These are phyloP conservation scores for Acacia acuminata DNA, from an alignment of 306 rosid species.

Conservation along the genomic window DNA sequence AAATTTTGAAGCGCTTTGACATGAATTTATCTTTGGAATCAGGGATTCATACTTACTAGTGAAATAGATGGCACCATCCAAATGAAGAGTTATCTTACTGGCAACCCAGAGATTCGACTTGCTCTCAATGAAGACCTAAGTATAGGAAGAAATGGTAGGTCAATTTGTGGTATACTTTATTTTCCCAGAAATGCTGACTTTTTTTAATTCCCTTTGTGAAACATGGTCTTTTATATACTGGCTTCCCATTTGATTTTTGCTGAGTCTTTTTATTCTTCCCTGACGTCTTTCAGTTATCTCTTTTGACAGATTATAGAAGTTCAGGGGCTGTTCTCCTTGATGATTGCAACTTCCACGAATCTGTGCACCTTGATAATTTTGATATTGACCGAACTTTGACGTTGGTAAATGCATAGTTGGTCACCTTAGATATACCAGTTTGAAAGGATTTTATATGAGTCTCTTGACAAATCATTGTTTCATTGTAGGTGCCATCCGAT, in stretches of 20 bases:
- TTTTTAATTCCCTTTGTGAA: neutral
- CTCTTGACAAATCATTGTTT: constrained; percentile 25
- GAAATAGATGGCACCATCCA: constrained; percentile 98
- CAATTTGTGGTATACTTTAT: constrained; percentile 40
- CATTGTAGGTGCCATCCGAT: constrained; percentile 76
- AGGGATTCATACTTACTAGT: constrained; percentile 92
- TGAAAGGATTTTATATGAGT: constrained; percentile 4
- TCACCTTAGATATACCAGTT: neutral
- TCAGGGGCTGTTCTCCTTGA: constrained; percentile 82
- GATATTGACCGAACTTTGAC: constrained; percentile 74
- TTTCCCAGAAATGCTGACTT: neutral
- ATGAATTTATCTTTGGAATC: constrained; percentile 38
- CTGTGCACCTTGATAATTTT: constrained; percentile 86
- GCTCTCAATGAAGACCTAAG: constrained; percentile 90
- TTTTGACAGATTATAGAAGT: constrained; percentile 69
- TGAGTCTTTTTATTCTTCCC: constrained; percentile 13
- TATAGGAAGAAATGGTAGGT: constrained; percentile 75
- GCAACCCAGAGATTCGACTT: constrained; percentile 92
- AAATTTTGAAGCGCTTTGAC: constrained; percentile 26
- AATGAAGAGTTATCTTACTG: constrained; percentile 94
- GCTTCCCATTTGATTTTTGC: constrained; percentile 15
- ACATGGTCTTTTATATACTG: neutral
- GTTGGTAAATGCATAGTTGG: constrained; percentile 58
- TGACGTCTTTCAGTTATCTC: constrained; percentile 23
- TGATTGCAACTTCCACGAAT: constrained; percentile 96